These are phyloP conservation scores for Pichia cephalocereana DNA, from an alignment of 805 yeast species.

Conservation along the genomic window DNA sequence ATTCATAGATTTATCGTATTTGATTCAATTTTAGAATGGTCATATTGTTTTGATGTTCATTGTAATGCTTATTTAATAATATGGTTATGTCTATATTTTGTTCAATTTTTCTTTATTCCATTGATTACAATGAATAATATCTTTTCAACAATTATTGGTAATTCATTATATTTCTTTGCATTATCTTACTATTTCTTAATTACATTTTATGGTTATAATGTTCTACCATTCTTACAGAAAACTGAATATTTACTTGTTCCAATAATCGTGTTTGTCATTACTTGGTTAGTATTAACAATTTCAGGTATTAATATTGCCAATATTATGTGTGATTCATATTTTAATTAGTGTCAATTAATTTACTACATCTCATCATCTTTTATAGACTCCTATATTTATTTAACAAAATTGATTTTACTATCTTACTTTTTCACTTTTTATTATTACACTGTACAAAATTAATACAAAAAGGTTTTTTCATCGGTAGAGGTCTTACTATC, in stretches of 20 bases:
- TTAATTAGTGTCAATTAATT: constrained; percentile 10
- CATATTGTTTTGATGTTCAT: constrained; percentile 89
- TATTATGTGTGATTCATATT: constrained; percentile 40
- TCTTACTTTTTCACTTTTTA: neutral
- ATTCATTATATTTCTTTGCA: constrained; percentile 66
- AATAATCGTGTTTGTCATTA: constrained; percentile 46
- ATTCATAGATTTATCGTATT: constrained; percentile 26
- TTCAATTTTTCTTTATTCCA: constrained; percentile 72
- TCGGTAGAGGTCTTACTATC: neutral
- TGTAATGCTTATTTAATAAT: constrained; percentile 80
- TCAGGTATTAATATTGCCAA: constrained; percentile 69
- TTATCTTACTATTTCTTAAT: constrained; percentile 67
- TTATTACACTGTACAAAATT: neutral
- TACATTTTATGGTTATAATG: constrained; percentile 83
- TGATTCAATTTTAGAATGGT: constrained; percentile 67
- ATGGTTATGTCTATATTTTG: constrained; percentile 65
- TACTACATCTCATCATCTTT: too few relatives aligned
- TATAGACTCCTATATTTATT: too few relatives aligned
- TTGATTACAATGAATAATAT: constrained; percentile 55
- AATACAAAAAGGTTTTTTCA: neutral
- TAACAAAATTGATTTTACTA: too few relatives aligned
- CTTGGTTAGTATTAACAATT: constrained; percentile 49
- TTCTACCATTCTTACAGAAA: constrained; percentile 56
- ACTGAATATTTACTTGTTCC: constrained; percentile 58
- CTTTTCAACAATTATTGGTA: constrained; percentile 65